Evolutionary conservation across 2,329 filamentous ascomycete genomes (phyloP), one percentile per base, ranked within the genome.

Genomic region (Botryotinia calthae): DNA sequence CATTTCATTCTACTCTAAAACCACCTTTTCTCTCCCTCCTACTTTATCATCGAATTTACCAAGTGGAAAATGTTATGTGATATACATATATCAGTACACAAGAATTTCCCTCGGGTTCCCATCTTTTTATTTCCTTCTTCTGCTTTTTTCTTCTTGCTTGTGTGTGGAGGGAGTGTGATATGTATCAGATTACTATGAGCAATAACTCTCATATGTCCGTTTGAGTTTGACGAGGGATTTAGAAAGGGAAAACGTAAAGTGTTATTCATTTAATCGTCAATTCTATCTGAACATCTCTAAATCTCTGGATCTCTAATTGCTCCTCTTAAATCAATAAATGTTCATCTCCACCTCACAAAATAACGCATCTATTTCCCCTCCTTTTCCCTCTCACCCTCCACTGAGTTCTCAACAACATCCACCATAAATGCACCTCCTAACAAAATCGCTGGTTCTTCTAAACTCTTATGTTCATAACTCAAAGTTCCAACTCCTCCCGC

Each of bases 401-500:
- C 75, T 6, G 74, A 74, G 59, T 73, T 73, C 72, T 78, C 76
- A 9, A 75, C 75, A 37, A 77, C 75, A 74, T 79, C 78, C 42
- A 80, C 79, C 77, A 79, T 79, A 63, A 80, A 80, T 0, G 90
- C 89, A 74, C 93, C 90, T 20, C 93, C 93, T 1, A 96, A 86
- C 46, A 95, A 83, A 70, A 97, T 91, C 0, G 93, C 93, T 2
- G 93, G 93, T 82, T 96, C 93, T 2, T 93, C 83, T 71, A 96
- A 87, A 76, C 82, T 93, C 78, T 92, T 86, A 82, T 96, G 93
- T 78, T 96, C 93, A 80, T 96, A 97, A 82, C 92, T 95, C 77
- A 97, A 81, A 2, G 92, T 93, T 0, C 92, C 93, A 1, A 96
- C 90, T 76, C 93, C 93, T n/a, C 93, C 93, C 9, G 93, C 92